A percentile compares a stretch with the other conserved stretches of the same genome.
These are phyloP conservation scores for Cryphonectria japonica DNA, from an alignment of 2,329 filamentous ascomycete species.

Conservation along the genomic window DNA sequence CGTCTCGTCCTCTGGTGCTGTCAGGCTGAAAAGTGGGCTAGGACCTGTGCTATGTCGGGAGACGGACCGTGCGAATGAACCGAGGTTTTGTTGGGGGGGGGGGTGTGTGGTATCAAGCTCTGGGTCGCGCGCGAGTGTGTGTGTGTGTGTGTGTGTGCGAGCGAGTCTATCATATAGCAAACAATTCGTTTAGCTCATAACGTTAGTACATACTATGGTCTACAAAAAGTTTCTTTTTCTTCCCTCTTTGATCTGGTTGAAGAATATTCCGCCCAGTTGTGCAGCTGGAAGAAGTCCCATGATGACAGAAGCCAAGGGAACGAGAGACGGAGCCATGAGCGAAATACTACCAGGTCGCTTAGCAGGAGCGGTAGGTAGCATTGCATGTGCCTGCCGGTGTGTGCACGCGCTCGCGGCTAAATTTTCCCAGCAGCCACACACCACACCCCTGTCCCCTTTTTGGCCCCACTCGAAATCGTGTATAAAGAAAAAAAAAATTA, in stretches of 20 bases:
- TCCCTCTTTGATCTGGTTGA: not conserved
- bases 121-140: not conserved
- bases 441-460: too few species aligned
- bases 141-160: not conserved
- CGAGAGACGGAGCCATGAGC: not conserved
- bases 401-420: slow-evolving; percentile 5
- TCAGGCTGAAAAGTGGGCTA: not conserved
- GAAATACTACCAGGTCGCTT: not conserved
- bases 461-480: not conserved
- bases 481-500: slow-evolving; percentile 1
- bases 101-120: not conserved
- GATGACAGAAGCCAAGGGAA: not conserved
- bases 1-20: slow-evolving; percentile 1
- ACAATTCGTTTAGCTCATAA: not conserved
- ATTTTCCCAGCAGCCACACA: slow-evolving; percentile 1
- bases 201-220: not conserved
- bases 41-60: not conserved
- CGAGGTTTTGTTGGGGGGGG: not conserved
- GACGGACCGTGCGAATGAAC: not conserved
- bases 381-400: slow-evolving; percentile 4
- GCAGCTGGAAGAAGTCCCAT: not conserved
- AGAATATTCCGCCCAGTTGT: not conserved
- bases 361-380: not conserved
- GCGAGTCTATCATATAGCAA: not conserved
- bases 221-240: not conserved